phyloP scores from a whole-genome alignment of 352 stramenopile genomes.

The Pythium scleroteichum region DNA sequence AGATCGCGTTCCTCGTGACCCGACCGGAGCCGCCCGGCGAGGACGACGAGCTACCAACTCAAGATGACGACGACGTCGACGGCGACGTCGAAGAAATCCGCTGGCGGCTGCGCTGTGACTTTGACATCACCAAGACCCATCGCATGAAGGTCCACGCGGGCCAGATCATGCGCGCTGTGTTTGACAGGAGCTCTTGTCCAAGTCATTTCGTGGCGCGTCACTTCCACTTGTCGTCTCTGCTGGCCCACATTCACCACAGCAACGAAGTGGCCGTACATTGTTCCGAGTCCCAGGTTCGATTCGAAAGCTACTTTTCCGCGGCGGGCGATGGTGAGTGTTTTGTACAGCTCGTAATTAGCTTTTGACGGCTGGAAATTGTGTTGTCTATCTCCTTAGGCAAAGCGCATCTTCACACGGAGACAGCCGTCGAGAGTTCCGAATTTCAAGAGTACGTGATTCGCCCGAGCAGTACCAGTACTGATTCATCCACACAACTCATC shows the following conservation, averaged over 20 bases:
- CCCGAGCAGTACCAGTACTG: conserved; percentile 34
- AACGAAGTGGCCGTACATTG: conserved; percentile 78
- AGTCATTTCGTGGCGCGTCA: conserved; percentile 59
- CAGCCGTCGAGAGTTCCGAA: conserved; percentile 71
- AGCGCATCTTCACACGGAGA: conserved; percentile 81
- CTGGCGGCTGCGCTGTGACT: conserved; percentile 76
- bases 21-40: conserved; percentile 29
- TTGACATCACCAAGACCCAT: conserved; percentile 88
- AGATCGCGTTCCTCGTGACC: conserved; percentile 64
- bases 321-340: conserved; percentile 43
- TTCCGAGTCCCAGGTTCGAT: conserved; percentile 61
- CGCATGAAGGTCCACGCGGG: conserved; percentile 78
- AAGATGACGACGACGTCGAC: conserved; percentile 47
- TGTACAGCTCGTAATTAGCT: too few species aligned
- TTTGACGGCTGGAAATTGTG: too few species aligned
- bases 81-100: conserved; percentile 65
- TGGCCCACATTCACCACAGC: conserved; percentile 82
- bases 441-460: conserved; percentile 74
- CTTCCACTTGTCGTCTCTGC: conserved; percentile 71
- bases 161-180: conserved; percentile 79
- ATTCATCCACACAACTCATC: conserved; percentile 70
- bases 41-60: conserved; percentile 12
- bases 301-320: conserved; percentile 78
- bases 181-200: conserved; percentile 56
- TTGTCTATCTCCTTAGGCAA: conserved; percentile 41